Evolutionary conservation across 2,329 filamentous ascomycete species (phyloP), one percentile per base, ranked within the genome.

Genomic region (Cercospora citrullina): DNA sequence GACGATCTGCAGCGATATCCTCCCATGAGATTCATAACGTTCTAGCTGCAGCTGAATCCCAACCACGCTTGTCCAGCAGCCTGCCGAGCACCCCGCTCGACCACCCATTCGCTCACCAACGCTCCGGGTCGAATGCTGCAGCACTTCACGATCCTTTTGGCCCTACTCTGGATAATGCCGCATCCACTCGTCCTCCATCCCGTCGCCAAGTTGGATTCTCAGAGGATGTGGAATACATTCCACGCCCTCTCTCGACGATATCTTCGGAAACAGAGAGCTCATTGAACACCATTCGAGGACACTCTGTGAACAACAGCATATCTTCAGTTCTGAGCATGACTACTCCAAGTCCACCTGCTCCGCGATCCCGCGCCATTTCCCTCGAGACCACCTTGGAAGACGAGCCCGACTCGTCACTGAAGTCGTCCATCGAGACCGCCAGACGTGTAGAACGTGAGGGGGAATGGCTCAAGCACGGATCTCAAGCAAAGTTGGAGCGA

Each of bases 241-340:
- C 91, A 5, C 87, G 92, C 10, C 93, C 94, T 0, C 81, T 96
- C 18, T 97, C 94, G 1, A 84, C 94, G 21, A 89, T 96, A 14
- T 96, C 93, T 1, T 94, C 89, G 21, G 93, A 95, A 77, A 93
- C 92, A 0, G 90, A 92, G 57, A 93, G 90, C 76, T 95, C 91
- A 2, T 82, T 88, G 64, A 85, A 85, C 1, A 93, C 91, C 0
- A 85, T 89, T 18, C 86, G 88, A 48, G 87, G 88, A 5, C 92
- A 94, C 77, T 92, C 90, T 1, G 85, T 92, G 36, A 91, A 91
- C 28, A 91, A 90, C 66, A 96, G 91, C 78, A 88, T 95, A 58
- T 93, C 91, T 4, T 96, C 92, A 0, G 84, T 94, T 51, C 83
- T 91, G 4, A 92, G 91, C 61, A 77, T 84, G 10, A 85, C 85